These are phyloP conservation scores for Phytophthora sansomeana DNA, from an alignment of 352 stramenopile species.

Conservation along the genomic window DNA sequence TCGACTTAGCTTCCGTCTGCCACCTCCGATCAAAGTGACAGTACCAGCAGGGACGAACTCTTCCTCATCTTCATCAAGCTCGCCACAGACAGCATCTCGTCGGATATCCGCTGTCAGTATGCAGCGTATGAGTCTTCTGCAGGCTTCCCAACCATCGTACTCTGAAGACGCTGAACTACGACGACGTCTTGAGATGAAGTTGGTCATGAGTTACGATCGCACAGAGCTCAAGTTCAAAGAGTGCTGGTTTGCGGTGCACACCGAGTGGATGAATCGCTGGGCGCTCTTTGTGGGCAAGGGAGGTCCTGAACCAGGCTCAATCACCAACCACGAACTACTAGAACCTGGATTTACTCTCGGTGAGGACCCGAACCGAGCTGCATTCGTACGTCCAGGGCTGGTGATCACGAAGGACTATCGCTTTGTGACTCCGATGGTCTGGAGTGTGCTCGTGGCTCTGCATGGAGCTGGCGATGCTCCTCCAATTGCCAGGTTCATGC, in stretches of 20 bases:
- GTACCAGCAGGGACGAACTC: neutral
- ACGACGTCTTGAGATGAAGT: conserved; percentile 62
- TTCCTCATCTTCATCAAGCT: neutral
- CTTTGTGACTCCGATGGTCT: conserved; percentile 81
- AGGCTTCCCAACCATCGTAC: conserved; percentile 39
- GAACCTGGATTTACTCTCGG: conserved; percentile 26
- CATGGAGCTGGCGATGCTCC: conserved; percentile 60
- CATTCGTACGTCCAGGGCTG: conserved; percentile 51
- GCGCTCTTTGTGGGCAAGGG: conserved; percentile 55
- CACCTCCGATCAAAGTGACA: conserved; percentile 21
- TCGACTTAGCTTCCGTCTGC: conserved; percentile 56
- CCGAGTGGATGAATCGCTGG: conserved; percentile 75
- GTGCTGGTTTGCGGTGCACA: conserved; percentile 76
- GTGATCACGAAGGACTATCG: conserved; percentile 66
- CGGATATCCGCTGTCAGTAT: conserved; percentile 20
- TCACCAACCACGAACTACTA: conserved; percentile 68
- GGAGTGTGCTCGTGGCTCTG: conserved; percentile 68
- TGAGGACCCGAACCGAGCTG: conserved; percentile 44
- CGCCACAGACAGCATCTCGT: conserved; percentile 8
- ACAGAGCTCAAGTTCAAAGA: conserved; percentile 66
- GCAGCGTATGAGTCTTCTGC: conserved; percentile 21
- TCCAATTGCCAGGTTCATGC: conserved; percentile 42
- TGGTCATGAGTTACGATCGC: conserved; percentile 66
- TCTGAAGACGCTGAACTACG: conserved; percentile 61
- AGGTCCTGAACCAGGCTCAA: conserved; percentile 57